Evolutionary conservation across 371 early-diverging fungal species (phyloP).

Genomic region (Chytridium lagenaria): DNA sequence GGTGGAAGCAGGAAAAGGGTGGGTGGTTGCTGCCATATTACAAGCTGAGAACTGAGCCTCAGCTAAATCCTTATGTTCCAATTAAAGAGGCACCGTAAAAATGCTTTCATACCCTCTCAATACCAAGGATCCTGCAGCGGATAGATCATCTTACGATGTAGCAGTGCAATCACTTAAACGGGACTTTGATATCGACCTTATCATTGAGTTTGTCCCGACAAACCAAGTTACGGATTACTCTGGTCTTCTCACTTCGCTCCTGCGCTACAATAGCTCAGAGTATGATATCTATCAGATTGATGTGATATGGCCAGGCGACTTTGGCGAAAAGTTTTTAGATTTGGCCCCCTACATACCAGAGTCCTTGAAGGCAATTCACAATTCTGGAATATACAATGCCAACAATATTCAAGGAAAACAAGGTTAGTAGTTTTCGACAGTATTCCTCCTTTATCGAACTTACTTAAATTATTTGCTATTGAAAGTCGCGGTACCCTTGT

Average conservation of each 20-base stretch:
- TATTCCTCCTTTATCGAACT: constrained; percentile 32
- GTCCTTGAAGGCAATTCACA: not conserved
- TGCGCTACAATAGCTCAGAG: not conserved
- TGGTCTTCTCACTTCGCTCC: not conserved
- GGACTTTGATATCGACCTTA: not conserved
- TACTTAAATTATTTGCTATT: no score
- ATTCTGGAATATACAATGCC: not conserved
- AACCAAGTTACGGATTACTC: not conserved
- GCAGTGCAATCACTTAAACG: no score
- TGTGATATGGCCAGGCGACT: constrained; percentile 12
- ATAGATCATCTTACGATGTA: no score
- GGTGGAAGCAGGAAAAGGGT: no score
- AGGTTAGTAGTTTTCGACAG: constrained; percentile 29
- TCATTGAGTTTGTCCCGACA: not conserved
- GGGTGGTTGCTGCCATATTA: no score
- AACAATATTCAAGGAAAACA: not conserved
- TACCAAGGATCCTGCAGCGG: no score
- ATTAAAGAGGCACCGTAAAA: no score
- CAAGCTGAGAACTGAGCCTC: no score
- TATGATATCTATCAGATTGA: not conserved
- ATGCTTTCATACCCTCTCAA: no score
- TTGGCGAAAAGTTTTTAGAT: not conserved
- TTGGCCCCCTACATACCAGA: not conserved
- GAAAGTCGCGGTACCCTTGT: constrained; percentile 37
- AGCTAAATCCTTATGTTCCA: no score